A percentile compares a stretch with the other conserved stretches of the same genome.
These are phyloP conservation scores for Epicoccum nigrum DNA, from an alignment of 2,329 filamentous ascomycete species.

Conservation along the genomic window DNA sequence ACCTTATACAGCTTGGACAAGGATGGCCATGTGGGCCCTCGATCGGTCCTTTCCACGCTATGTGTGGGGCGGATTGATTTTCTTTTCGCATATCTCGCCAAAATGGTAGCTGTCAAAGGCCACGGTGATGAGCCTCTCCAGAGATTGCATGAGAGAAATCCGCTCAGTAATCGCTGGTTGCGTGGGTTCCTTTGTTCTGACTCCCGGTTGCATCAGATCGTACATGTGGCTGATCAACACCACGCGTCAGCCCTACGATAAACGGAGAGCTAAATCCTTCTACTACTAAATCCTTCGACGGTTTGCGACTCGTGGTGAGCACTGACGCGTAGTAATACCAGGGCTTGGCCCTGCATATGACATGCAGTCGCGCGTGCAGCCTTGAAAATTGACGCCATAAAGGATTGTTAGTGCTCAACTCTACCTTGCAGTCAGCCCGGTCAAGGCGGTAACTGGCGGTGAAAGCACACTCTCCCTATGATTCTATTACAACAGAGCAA, in stretches of 20 bases:
- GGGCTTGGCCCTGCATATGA: conserved; percentile 9
- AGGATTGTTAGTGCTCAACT: conserved; percentile 2
- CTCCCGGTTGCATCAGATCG: conserved; percentile 5
- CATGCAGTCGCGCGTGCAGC: not conserved
- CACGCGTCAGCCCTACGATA: conserved; percentile 17
- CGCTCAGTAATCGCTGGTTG: not conserved
- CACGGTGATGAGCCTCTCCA: not conserved
- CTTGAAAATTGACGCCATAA: not conserved
- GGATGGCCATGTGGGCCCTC: conserved; percentile 10
- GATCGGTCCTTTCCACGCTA: conserved; percentile 10
- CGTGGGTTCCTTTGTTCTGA: conserved; percentile 16
- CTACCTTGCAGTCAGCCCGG: conserved; percentile 12
- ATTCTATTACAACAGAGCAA: not conserved
- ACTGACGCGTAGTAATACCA: conserved; percentile 1
- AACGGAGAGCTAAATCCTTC: conserved; percentile 5
- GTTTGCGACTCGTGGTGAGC: not conserved
- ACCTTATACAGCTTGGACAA: not conserved
- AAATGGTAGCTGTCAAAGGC: conserved; percentile 3
- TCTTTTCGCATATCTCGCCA: conserved; percentile 7
- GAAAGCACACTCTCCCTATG: conserved; percentile 2
- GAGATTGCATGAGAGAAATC: not conserved
- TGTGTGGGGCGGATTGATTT: not conserved
- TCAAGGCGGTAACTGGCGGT: conserved; percentile 9
- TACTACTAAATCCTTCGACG: conserved; percentile 1
- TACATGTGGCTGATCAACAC: conserved; percentile 1